Conservation (phyloP, 2,329 filamentous ascomycete species). For the Fusarium musae region DNA sequence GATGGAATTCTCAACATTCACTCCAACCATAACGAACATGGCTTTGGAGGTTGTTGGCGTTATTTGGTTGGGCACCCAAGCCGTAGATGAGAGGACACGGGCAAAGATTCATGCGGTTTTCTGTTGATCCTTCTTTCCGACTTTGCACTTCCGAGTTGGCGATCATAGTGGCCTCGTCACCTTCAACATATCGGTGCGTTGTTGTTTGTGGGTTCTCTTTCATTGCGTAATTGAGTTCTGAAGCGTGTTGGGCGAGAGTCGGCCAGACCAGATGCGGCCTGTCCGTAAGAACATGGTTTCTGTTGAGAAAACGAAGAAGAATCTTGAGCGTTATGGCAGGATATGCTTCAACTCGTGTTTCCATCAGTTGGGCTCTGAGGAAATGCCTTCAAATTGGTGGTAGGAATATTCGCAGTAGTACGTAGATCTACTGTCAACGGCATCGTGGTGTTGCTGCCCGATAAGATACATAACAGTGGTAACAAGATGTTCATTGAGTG, state of each 20-base stretch:
- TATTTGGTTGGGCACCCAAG: background rate
- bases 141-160: background rate
- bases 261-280: background rate
- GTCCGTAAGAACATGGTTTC: background rate
- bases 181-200: background rate
- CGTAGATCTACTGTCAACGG: background rate
- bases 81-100: background rate
- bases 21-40: background rate
- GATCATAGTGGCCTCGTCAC: background rate
- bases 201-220: background rate
- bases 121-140: background rate
- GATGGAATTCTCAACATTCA: accelerated
- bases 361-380: background rate
- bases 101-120: background rate
- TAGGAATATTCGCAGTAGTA: slow-evolving; percentile 6
- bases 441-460: background rate
- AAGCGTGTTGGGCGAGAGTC: background rate
- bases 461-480: slow-evolving; percentile 5
- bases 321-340: too few relatives aligned
- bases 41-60: background rate
- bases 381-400: background rate
- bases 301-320: slow-evolving; percentile 7
- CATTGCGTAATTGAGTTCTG: background rate
- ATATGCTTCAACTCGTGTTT: background rate
- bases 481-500: background rate